A percentile compares a stretch with the other conserved stretches of the same genome.
phyloP scores from a whole-genome alignment of 768 basidiomycete species.

The Psilocybe subaeruginosa region DNA sequence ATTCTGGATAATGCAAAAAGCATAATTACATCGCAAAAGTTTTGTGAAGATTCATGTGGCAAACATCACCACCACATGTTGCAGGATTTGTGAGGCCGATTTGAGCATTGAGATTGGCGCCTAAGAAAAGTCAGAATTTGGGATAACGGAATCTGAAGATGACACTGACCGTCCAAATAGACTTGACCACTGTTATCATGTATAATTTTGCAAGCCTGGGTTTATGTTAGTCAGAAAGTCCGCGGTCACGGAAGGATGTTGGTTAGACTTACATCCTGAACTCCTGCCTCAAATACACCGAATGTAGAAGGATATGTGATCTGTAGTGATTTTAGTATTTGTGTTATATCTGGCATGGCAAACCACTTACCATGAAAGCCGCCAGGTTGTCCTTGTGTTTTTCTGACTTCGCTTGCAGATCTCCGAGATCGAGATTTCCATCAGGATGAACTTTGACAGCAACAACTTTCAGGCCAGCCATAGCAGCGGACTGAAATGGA shows the following conservation, averaged over 20 bases:
- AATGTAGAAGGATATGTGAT: constrained; percentile 98
- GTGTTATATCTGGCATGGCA: neutral
- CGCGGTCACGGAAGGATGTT: neutral
- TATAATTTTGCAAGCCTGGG: constrained; percentile 86
- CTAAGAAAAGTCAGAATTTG: constrained; percentile 29
- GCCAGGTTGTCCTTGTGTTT: constrained; percentile 91
- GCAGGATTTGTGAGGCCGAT: constrained; percentile 92
- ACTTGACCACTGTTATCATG: constrained; percentile 97
- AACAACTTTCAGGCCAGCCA: constrained; percentile 97
- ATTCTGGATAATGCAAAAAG: neutral
- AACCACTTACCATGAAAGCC: constrained; percentile 82
- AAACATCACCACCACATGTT: constrained; percentile 96
- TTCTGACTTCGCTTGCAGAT: constrained; percentile 86
- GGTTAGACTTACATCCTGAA: constrained; percentile 57
- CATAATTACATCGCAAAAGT: constrained; percentile 86
- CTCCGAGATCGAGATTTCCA: constrained; percentile 88
- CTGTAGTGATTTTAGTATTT: constrained; percentile 36
- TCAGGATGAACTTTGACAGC: constrained; percentile 88
- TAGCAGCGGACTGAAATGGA: constrained; percentile 77
- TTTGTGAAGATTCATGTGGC: constrained; percentile 98
- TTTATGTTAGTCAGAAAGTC: constrained; percentile 2
- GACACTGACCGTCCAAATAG: constrained; percentile 79
- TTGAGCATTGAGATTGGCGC: constrained; percentile 93
- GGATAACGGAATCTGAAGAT: neutral
- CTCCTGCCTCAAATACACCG: constrained; percentile 95